These are phyloP conservation scores for Holtermanniella nyarrowii DNA, from an alignment of 768 basidiomycete genomes.

Conservation along the genomic window DNA sequence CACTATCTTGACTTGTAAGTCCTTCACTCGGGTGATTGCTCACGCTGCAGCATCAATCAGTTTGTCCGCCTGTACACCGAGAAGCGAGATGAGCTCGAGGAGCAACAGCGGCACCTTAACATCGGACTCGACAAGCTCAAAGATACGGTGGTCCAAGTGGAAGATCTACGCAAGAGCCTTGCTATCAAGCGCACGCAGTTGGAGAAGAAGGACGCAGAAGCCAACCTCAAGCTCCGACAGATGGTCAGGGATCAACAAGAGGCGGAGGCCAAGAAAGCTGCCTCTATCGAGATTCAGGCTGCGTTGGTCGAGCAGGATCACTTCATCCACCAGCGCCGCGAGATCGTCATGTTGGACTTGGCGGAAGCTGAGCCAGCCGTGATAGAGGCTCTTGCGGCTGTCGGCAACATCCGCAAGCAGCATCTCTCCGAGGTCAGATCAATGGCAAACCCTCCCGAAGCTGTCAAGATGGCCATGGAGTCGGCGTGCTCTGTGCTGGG, in stretches of 20 bases:
- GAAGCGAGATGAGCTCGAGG: conserved; percentile 93
- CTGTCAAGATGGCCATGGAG: conserved; percentile 96
- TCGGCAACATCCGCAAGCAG: conserved; percentile 89
- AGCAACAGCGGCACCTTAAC: conserved; percentile 95
- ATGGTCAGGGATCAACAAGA: conserved; percentile 99
- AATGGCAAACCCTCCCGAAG: conserved; percentile 97
- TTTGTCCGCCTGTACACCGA: conserved; percentile 91
- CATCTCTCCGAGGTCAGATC: conserved; percentile 93
- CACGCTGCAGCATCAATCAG: conserved; percentile 68
- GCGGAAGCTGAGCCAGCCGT: conserved; percentile 98
- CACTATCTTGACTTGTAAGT: conserved; percentile 98
- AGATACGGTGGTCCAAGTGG: conserved; percentile 92
- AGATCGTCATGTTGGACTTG: conserved; percentile 85
- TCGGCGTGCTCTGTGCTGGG: conserved; percentile 94
- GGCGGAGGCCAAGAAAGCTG: conserved; percentile 94
- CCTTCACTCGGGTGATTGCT: background rate
- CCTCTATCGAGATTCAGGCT: conserved; percentile 90
- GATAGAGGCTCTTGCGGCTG: conserved; percentile 86
- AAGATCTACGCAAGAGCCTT: conserved; percentile 86
- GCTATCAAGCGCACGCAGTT: conserved; percentile 88
- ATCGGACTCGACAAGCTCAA: conserved; percentile 94
- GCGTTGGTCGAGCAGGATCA: conserved; percentile 85
- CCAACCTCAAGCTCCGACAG: conserved; percentile 90
- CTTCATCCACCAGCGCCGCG: conserved; percentile 73
- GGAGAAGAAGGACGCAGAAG: conserved; percentile 84